Evolutionary conservation across 192 early-diverging fungal genomes (phyloP), one percentile per base, ranked within the genome.

Genomic region (Mortierella alpina): DNA sequence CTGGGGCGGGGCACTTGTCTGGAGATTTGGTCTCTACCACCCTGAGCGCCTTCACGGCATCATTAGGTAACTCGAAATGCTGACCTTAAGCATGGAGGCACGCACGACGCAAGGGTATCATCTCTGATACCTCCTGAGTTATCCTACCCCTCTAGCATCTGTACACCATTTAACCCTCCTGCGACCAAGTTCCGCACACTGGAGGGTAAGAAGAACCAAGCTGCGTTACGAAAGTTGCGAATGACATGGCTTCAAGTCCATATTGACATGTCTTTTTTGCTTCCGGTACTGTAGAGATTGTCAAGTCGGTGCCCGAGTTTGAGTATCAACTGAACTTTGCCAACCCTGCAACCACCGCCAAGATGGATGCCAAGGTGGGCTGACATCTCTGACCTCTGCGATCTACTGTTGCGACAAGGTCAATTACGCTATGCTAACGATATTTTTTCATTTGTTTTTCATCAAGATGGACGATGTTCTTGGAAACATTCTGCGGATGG

Each of bases 1-100:
- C 49, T 80, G 77, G 77, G 77, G 77, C 44, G 77, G 77, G 40
- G 77, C 77, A 48, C 39, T 68, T 22, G 77, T 80, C 54, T 80
- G 77, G 77, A 59, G 77, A 48, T 80, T 80, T 42, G 77, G 70
- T 39, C 55, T 72, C 23, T 72, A 72, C 70, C 41, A 72, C 41
- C 77, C 77, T 31, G 31, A 68, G 7, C 62, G 77, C 15, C 51
- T 80, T 23, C 59, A 68, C 23, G 77, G 70, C 17, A 72, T 80
- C 66, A 80, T 80, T 42, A 78, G 75, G 75, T 78, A 75, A 50
- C 31, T 31, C 31, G 31, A 31, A 31, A 31, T 31, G 31, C 31
- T 31, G 31, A 31, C 31, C 31, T 3, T 2, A 31, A 1, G 31
- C 8, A 40, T 17, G 10, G 4, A 31, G 50, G 10, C 20, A 59